A percentile compares a stretch with the other conserved stretches of the same genome.
Conservation (phyloP, 257 asterid genomes). For the Jasminum sambac region DNA sequence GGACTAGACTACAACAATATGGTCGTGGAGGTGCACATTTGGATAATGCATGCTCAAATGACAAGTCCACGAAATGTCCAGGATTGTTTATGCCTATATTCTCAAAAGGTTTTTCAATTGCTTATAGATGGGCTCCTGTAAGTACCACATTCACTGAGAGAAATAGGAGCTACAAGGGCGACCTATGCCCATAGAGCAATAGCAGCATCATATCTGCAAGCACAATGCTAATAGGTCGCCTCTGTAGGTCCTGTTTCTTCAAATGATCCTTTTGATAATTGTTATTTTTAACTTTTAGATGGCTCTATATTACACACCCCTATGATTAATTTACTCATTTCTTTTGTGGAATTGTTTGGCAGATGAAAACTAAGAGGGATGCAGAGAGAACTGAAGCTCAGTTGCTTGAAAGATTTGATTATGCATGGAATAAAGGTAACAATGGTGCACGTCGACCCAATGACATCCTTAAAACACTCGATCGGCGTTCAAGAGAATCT, state of each 20-base stretch:
- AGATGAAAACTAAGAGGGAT: slow-evolving; percentile 70
- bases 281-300: not conserved
- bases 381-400: slow-evolving; percentile 79
- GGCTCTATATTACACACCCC: not conserved
- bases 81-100: slow-evolving; percentile 33
- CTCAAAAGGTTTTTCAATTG: slow-evolving; percentile 64
- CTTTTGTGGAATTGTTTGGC: slow-evolving; percentile 24
- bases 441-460: slow-evolving; percentile 67
- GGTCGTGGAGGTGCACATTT: slow-evolving; percentile 97
- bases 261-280: not conserved
- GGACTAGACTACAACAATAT: slow-evolving; percentile 82
- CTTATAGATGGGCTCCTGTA: slow-evolving; percentile 91
- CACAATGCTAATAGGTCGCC: too few species aligned
- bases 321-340: slow-evolving; percentile 7
- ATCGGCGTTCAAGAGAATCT: slow-evolving; percentile 36
- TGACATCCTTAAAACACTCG: slow-evolving; percentile 52
- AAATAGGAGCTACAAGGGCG: too few species aligned
- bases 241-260: too few species aligned
- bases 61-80: slow-evolving; percentile 14
- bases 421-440: slow-evolving; percentile 89
- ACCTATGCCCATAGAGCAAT: too few species aligned
- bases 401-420: slow-evolving; percentile 77
- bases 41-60: slow-evolving; percentile 47
- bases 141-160: slow-evolving; percentile 40
- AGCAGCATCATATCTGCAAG: too few species aligned